Evolutionary conservation across 129 eudicot species (phyloP).

Genomic region (Arctium lappa): DNA sequence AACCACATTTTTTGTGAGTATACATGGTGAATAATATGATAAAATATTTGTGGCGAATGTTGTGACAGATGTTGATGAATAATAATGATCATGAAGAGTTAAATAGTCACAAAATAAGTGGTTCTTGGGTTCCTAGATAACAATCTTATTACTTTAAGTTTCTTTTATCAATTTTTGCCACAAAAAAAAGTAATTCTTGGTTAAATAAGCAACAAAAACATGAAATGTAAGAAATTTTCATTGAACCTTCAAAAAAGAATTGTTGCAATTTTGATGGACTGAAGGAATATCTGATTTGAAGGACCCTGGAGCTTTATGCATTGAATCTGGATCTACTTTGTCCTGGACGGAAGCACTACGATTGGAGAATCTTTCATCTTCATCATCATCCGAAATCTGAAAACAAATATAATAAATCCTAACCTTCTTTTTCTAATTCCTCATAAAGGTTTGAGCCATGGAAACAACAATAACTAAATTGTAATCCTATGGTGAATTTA

Average conservation of each 20-base stretch:
- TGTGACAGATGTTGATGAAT: no score
- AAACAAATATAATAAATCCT: background rate
- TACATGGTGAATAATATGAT: no score
- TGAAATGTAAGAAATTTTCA: background rate
- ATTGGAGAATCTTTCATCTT: constrained; percentile 46
- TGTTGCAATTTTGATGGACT: background rate
- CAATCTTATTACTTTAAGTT: background rate
- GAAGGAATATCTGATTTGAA: constrained; percentile 49
- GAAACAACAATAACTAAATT: background rate
- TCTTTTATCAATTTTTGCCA: background rate
- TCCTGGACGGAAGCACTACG: constrained; percentile 49
- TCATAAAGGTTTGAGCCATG: background rate
- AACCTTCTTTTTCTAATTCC: background rate
- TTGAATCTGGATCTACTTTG: constrained; percentile 39
- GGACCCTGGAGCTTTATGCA: constrained; percentile 31
- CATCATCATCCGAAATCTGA: constrained; percentile 65
- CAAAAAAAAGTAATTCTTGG: background rate
- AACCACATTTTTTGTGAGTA: no score
- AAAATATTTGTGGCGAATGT: no score
- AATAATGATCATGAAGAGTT: no score
- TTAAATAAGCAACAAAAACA: background rate
- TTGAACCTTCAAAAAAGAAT: background rate
- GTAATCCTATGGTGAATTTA: constrained; percentile 14
- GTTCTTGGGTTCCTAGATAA: no score
- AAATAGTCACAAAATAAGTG: no score